phyloP scores from a whole-genome alignment of 805 yeast species.

The Monosporozyma siamensis region DNA sequence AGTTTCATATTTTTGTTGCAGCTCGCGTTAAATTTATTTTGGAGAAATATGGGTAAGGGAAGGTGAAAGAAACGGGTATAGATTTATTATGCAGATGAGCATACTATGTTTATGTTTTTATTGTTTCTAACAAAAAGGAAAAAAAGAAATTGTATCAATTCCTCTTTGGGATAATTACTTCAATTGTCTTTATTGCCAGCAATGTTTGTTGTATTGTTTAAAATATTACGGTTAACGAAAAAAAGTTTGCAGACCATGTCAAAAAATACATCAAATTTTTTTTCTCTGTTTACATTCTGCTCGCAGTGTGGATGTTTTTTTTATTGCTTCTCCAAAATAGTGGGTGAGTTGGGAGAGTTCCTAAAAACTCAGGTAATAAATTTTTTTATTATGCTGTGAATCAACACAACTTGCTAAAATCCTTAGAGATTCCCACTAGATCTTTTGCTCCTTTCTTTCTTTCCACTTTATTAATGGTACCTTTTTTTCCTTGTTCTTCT shows the following conservation, averaged over 20 bases:
- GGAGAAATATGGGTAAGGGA: background rate
- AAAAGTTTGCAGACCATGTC: constrained; percentile 1
- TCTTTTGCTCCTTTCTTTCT: background rate
- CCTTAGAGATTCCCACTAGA: background rate
- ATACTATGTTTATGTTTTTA: background rate
- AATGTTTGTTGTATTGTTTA: no score
- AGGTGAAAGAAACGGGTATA: background rate
- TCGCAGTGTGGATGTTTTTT: background rate
- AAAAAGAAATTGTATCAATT: background rate
- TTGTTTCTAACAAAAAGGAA: background rate
- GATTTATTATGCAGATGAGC: no score
- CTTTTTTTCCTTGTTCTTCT: background rate
- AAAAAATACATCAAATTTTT: constrained; percentile 1
- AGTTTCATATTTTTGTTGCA: no score
- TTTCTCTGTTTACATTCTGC: background rate
- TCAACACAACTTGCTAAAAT: background rate
- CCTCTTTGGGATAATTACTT: no score
- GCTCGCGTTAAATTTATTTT: no score
- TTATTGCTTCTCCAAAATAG: background rate
- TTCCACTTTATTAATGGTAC: background rate
- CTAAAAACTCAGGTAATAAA: background rate
- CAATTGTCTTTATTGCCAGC: no score
- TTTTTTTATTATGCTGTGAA: background rate
- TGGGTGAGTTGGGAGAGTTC: background rate
- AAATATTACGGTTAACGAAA: no score